Conservation (phyloP, 768 basidiomycete genomes). For the Suillus paluster region DNA sequence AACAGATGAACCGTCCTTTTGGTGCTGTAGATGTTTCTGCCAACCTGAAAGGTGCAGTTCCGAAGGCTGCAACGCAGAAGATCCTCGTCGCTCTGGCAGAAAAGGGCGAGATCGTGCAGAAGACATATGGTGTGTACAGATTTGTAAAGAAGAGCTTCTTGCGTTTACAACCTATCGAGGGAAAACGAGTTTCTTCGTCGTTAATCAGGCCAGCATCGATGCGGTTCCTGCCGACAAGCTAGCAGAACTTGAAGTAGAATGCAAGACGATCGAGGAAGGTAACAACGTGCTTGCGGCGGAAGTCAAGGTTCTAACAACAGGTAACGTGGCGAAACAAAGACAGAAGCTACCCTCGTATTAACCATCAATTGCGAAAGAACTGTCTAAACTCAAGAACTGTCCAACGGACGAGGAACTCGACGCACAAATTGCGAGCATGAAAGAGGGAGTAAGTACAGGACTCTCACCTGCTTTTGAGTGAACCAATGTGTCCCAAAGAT, state of each 20-base stretch:
- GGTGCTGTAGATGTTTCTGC: constrained; percentile 92
- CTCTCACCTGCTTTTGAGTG: constrained; percentile 17
- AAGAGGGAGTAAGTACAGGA: constrained; percentile 51
- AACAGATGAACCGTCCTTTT: constrained; percentile 90
- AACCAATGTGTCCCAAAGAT: constrained; percentile 44
- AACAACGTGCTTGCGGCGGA: constrained; percentile 57
- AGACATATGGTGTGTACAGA: constrained; percentile 69
- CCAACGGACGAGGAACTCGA: constrained; percentile 76
- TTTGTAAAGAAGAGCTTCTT: constrained; percentile 13
- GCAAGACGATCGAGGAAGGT: constrained; percentile 58
- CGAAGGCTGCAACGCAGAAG: constrained; percentile 85
- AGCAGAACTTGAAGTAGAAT: constrained; percentile 60
- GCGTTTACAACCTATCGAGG: constrained; percentile 45
- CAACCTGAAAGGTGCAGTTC: constrained; percentile 87
- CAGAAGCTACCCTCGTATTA: not conserved
- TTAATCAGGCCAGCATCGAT: constrained; percentile 76
- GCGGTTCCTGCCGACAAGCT: constrained; percentile 67
- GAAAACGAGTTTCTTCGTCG: constrained; percentile 87
- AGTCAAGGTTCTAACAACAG: constrained; percentile 48
- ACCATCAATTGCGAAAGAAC: constrained; percentile 49
- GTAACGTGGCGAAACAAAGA: constrained; percentile 12
- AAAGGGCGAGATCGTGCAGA: constrained; percentile 80
- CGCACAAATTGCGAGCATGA: constrained; percentile 52
- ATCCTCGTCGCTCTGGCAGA: constrained; percentile 83
- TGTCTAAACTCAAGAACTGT: constrained; percentile 61